phyloP scores from a whole-genome alignment of 129 eudicot species.

The Heracleum sosnowskyi region DNA sequence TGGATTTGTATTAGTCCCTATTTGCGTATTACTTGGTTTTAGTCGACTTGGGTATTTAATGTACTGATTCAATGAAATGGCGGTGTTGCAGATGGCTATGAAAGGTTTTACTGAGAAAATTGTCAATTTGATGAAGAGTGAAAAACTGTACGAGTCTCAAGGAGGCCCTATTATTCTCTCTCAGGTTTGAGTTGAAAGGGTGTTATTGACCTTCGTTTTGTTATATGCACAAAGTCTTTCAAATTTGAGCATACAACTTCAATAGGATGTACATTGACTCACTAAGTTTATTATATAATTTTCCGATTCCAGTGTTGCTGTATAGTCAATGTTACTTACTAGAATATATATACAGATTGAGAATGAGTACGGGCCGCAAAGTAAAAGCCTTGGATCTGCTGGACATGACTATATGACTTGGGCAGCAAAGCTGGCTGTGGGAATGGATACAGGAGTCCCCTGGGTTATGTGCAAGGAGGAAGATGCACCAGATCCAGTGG shows the following conservation, averaged over 20 bases:
- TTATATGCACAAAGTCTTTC: not conserved
- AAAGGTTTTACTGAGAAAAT: conserved; percentile 62
- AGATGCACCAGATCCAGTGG: conserved; percentile 94
- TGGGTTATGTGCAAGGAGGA: conserved; percentile 98
- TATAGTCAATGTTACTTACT: not conserved
- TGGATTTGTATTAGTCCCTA: not conserved
- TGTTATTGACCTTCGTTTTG: not conserved
- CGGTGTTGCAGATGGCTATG: conserved; percentile 66
- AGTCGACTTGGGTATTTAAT: not conserved
- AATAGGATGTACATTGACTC: not conserved
- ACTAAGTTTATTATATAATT: not conserved
- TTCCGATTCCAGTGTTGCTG: not conserved
- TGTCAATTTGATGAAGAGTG: conserved; percentile 64
- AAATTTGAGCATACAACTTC: not conserved
- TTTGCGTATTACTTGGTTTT: not conserved
- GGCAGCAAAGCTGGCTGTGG: conserved; percentile 95
- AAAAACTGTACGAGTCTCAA: conserved; percentile 64
- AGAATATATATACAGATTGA: conserved; percentile 53
- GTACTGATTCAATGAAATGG: conserved; percentile 3
- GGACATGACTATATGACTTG: conserved; percentile 74
- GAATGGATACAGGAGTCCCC: conserved; percentile 82
- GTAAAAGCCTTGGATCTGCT: conserved; percentile 47
- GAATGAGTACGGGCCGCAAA: conserved; percentile 83
- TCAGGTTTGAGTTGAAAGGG: conserved; percentile 38
- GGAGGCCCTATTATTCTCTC: conserved; percentile 89